Evolutionary conservation across 1,284 basidiomycete species (phyloP).

Genomic region (Ustilago esculenta): DNA sequence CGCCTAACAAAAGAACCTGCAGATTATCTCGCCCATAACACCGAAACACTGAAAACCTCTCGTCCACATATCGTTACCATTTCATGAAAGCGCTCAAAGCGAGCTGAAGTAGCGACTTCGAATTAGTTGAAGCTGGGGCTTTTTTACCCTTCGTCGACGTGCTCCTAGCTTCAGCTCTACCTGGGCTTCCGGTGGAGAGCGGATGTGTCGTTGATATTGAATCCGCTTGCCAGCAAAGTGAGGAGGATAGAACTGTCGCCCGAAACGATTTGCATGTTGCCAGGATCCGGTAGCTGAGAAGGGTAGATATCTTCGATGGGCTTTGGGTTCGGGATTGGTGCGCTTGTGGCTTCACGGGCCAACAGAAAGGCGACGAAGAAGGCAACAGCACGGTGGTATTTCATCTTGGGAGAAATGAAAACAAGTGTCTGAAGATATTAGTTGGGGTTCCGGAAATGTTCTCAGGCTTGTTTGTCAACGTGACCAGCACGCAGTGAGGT

Average conservation of each 20-base stretch:
- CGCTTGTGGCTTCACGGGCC: background rate
- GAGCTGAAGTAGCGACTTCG: too few species aligned
- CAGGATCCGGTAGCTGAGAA: slow-evolving; percentile 18
- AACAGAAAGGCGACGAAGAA: background rate
- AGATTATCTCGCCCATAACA: too few species aligned
- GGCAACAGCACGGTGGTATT: slow-evolving; percentile 4
- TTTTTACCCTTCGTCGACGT: background rate
- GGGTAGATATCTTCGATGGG: slow-evolving; percentile 41
- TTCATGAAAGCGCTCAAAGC: background rate
- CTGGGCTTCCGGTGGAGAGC: slow-evolving; percentile 4
- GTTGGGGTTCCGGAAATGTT: background rate
- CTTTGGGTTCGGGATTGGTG: slow-evolving; percentile 26
- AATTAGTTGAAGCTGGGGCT: too few species aligned
- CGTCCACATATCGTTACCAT: too few species aligned
- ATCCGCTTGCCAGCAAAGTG: slow-evolving; percentile 13
- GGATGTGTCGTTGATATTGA: slow-evolving; percentile 29
- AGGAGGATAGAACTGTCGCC: slow-evolving; percentile 4
- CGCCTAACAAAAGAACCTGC: too few species aligned
- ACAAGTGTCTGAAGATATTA: too few species aligned
- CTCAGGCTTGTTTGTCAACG: background rate
- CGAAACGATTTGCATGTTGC: background rate
- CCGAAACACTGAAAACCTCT: too few species aligned
- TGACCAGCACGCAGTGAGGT: background rate
- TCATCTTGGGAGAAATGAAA: slow-evolving; percentile 22
- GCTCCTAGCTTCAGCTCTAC: slow-evolving; percentile 1